Evolutionary conservation across 2,329 filamentous ascomycete genomes (phyloP), one percentile per base, ranked within the genome.

Genomic region (Lecanicillium sp.): DNA sequence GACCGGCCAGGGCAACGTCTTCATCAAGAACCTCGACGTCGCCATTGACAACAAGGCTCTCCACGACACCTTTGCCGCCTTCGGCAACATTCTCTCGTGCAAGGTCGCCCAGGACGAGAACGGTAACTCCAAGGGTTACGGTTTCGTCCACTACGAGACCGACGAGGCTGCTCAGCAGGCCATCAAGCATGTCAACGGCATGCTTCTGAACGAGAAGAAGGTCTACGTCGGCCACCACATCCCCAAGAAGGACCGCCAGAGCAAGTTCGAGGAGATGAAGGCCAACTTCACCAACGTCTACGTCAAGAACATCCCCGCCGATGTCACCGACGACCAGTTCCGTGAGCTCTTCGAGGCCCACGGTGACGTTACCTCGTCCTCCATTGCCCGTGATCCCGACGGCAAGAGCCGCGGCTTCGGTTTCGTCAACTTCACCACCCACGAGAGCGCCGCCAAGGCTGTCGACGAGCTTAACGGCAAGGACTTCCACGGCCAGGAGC

Each of bases 221-320:
- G 93, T 98, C 56, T 98, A 94, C 61, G 93, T 98, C 60, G 93
- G 93, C 56, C 91, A 96, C 74, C 93, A 98, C 75, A 97, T 98
- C 63, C 90, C 93, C 69, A 97, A 97, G 86, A 97, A 97, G 81
- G 93, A 98, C 67, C 91, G 93, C 62, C 93, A 97, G 81, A 95
- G 89, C 88, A 98, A 98, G 77, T 97, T 97, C 61, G 93, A 98
- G 77, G 93, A 98, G 80, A 98, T 98, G 91, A 98, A 98, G 85
- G 93, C 93, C 71, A 98, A 98, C 80, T 98, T 94, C 81, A 98
- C 93, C 77, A 98, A 98, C 71, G 84, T 98, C 71, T 98, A 98
- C 75, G 88, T 98, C 76, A 98, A 98, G 84, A 98, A 98, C 77
- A 86, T 98, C 60, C 81, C 84, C 61, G 63, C 74, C 29, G 91